phyloP scores from a whole-genome alignment of 1,139 yeast species.

The Nakaseomyces bracarensis region DNA sequence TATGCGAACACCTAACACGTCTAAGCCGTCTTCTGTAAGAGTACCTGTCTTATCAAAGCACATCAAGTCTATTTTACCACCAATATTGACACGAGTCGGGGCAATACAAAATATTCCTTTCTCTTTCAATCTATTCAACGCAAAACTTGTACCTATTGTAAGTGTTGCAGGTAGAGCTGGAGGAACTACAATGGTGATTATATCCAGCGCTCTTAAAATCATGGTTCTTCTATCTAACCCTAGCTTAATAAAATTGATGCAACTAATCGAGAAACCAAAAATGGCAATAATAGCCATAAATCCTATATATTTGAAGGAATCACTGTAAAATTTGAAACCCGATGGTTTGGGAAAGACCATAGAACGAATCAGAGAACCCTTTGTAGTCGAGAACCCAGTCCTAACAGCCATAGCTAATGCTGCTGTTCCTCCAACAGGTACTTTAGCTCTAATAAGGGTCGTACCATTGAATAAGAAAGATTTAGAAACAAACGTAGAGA shows the following conservation, averaged over 20 bases:
- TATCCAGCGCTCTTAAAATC: conserved; percentile 81
- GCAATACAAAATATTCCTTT: conserved; percentile 77
- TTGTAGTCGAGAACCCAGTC: conserved; percentile 91
- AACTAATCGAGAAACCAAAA: conserved; percentile 75
- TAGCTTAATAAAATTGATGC: conserved; percentile 69
- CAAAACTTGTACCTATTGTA: conserved; percentile 93
- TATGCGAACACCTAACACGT: conserved; percentile 75
- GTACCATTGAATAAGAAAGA: conserved; percentile 85
- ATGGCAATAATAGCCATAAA: conserved; percentile 84
- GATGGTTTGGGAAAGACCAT: conserved; percentile 95
- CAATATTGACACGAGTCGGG: conserved; percentile 88
- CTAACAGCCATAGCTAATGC: conserved; percentile 83
- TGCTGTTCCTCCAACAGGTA: conserved; percentile 40
- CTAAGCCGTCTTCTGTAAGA: conserved; percentile 91
- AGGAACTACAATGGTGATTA: conserved; percentile 93
- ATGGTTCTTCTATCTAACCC: conserved; percentile 64
- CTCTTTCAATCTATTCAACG: conserved; percentile 63
- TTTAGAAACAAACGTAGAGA: conserved; percentile 60
- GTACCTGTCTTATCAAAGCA: conserved; percentile 98
- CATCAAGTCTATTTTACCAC: conserved; percentile 83
- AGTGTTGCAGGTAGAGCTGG: conserved; percentile 97
- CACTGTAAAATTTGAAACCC: conserved; percentile 87
- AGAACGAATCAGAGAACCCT: conserved; percentile 89
- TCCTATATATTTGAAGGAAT: conserved; percentile 91
- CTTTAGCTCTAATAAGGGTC: conserved; percentile 70